Conservation (phyloP, 2,329 filamentous ascomycete genomes). For the Clarireedia monteithiana region DNA sequence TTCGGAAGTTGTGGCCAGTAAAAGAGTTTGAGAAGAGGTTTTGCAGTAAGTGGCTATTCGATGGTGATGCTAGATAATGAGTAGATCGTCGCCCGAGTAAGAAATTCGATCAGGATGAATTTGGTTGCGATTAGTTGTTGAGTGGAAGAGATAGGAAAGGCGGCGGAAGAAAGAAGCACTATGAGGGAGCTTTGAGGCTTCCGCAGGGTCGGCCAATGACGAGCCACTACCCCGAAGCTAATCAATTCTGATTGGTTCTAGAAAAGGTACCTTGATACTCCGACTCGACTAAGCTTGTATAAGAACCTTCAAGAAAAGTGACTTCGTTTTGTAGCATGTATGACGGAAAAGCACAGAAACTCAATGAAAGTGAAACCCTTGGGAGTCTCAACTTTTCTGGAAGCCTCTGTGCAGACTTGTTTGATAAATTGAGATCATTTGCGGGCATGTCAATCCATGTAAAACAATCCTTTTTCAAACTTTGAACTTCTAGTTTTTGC, state of each 20-base stretch:
- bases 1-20: background rate
- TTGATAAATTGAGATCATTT: too few species aligned
- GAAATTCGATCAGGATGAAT: background rate
- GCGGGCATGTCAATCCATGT: too few species aligned
- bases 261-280: background rate
- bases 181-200: slow-evolving; percentile 1
- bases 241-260: background rate
- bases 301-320: background rate
- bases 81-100: background rate
- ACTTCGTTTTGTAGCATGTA: background rate
- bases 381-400: too few species aligned
- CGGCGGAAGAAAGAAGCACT: background rate
- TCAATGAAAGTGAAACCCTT: too few species aligned
- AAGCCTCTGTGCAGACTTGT: too few species aligned
- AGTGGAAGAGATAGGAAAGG: background rate
- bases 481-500: background rate
- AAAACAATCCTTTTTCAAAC: background rate
- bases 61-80: too few species aligned
- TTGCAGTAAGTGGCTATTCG: background rate
- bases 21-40: background rate
- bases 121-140: background rate
- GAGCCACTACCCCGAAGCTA: background rate
- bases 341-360: too few species aligned
- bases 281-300: background rate
- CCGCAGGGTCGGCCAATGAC: slow-evolving; percentile 2